These are phyloP conservation scores for Quercus ilex DNA, from an alignment of 306 rosid species.

Conservation along the genomic window DNA sequence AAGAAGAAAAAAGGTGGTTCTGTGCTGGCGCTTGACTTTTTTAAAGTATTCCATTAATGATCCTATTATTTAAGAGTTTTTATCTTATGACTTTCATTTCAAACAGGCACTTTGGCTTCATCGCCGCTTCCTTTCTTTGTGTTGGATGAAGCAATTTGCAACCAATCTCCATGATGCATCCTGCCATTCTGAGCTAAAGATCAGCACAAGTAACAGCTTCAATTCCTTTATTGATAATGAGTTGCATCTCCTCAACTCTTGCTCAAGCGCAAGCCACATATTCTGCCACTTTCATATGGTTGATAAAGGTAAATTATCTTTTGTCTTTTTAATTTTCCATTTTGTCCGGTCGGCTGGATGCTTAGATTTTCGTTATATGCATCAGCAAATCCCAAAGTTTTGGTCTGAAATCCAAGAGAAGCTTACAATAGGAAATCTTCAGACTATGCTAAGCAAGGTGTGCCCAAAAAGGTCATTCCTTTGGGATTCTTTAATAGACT, in stretches of 20 bases:
- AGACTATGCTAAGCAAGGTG: conserved; percentile 44
- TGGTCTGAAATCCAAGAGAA: conserved; percentile 35
- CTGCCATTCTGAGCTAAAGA: conserved; percentile 26
- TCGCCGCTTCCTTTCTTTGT: conserved; percentile 69
- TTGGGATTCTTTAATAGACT: conserved; percentile 40
- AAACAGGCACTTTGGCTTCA: conserved; percentile 93
- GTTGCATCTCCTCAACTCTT: conserved; percentile 44
- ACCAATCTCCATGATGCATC: conserved; percentile 16
- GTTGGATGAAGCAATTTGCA: conserved; percentile 50
- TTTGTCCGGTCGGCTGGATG: background rate
- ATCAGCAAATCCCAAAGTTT: conserved; percentile 58
- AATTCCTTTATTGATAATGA: conserved; percentile 49
- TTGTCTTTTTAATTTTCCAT: background rate
- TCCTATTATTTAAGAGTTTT: background rate
- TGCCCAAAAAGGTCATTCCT: conserved; percentile 57
- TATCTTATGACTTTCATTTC: conserved; percentile 2
- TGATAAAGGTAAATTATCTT: conserved; percentile 44
- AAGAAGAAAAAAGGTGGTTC: background rate
- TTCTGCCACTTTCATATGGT: conserved; percentile 63
- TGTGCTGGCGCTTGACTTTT: background rate
- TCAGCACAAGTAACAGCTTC: conserved; percentile 22
- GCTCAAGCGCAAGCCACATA: conserved; percentile 65
- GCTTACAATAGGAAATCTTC: conserved; percentile 47
- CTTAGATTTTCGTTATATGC: conserved; percentile 27
- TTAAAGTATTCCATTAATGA: background rate